phyloP scores from a whole-genome alignment of 2,329 filamentous ascomycete species.

The Pseudogymnoascus verrucosus region DNA sequence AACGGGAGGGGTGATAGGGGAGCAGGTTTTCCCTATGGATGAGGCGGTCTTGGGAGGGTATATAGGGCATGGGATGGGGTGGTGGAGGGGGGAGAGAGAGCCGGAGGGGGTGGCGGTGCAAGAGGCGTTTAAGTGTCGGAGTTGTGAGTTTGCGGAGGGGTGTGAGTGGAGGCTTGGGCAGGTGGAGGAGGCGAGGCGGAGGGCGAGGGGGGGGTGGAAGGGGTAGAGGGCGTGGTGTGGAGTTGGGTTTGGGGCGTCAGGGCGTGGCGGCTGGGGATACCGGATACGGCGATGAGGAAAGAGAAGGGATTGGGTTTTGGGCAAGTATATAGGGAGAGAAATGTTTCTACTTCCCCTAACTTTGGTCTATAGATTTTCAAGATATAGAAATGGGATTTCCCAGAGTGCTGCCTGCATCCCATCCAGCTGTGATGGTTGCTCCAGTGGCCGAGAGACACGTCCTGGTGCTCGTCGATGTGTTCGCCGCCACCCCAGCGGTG shows the following conservation, averaged over 20 bases:
- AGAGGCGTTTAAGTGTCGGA: too few relatives aligned
- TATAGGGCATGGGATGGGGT: too few relatives aligned
- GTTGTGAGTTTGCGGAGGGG: too few relatives aligned
- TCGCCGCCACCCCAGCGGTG: not conserved
- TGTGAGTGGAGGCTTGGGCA: conserved; percentile 59
- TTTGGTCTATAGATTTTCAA: not conserved
- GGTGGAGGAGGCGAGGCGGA: conserved; percentile 46
- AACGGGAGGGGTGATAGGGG: too few relatives aligned
- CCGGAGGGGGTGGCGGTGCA: too few relatives aligned
- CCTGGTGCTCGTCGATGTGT: not conserved
- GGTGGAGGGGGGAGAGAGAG: too few relatives aligned
- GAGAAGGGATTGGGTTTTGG: not conserved
- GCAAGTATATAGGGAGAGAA: not conserved
- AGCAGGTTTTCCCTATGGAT: too few relatives aligned
- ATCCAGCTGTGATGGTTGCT: too few relatives aligned
- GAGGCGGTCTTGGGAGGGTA: too few relatives aligned
- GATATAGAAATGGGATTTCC: not conserved
- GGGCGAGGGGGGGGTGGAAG: not conserved
- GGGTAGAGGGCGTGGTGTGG: not conserved
- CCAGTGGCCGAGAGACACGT: not conserved
- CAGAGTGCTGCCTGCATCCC: too few relatives aligned
- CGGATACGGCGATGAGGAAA: too few relatives aligned
- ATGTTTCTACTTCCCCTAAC: not conserved
- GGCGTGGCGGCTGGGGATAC: not conserved
- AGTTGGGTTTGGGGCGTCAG: not conserved